Evolutionary conservation across 345 rosid genomes (phyloP).

Genomic region (Cardiospermum halicacabum): DNA sequence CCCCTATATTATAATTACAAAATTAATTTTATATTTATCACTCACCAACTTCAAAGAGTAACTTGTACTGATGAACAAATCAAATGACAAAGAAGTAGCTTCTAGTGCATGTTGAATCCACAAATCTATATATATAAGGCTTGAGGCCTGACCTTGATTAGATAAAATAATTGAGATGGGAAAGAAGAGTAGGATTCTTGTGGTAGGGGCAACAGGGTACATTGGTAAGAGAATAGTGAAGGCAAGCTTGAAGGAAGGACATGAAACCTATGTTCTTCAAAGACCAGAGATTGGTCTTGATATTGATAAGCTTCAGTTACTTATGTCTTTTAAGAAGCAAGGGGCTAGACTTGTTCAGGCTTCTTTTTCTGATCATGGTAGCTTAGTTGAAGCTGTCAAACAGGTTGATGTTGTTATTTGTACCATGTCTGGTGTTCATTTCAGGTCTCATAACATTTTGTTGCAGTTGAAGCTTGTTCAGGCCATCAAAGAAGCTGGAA

Average conservation of each 20-base stretch:
- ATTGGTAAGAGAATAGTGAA: constrained; percentile 52
- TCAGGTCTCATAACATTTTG: constrained; percentile 45
- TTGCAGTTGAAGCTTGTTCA: constrained; percentile 56
- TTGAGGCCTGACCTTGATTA: not conserved
- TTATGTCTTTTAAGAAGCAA: constrained; percentile 44
- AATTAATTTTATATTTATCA: too few relatives aligned
- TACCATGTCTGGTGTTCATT: constrained; percentile 64
- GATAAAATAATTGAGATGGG: not conserved
- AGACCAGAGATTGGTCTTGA: constrained; percentile 58
- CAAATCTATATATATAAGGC: too few relatives aligned
- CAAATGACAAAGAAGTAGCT: too few relatives aligned
- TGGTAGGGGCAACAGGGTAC: constrained; percentile 65
- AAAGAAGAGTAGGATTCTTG: constrained; percentile 48
- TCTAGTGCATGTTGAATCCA: too few relatives aligned
- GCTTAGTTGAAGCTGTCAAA: constrained; percentile 49
- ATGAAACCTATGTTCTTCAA: constrained; percentile 52
- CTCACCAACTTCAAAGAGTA: constrained; percentile 9
- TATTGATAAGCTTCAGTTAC: constrained; percentile 50
- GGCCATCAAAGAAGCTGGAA: constrained; percentile 68
- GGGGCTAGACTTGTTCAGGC: constrained; percentile 49
- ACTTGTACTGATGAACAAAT: not conserved
- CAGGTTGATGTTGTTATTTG: constrained; percentile 56
- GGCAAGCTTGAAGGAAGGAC: constrained; percentile 51
- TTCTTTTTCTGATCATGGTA: constrained; percentile 39
- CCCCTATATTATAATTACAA: not conserved